Evolutionary conservation across 495 filamentous ascomycete genomes (phyloP), one percentile per base, ranked within the genome.

Genomic region (Bryoglossum gracile): DNA sequence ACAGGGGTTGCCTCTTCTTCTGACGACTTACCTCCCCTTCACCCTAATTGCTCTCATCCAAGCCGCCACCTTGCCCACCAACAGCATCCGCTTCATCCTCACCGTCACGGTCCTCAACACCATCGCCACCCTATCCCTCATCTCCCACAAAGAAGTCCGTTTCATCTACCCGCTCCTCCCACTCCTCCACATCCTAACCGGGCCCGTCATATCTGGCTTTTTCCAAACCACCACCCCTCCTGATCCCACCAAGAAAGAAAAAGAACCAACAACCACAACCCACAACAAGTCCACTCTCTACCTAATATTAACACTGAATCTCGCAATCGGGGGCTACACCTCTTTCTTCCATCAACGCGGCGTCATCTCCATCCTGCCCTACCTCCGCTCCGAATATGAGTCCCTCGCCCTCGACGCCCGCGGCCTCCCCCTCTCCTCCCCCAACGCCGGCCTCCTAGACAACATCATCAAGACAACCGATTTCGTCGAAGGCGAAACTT

Each of bases 101-200:
- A 76, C 81, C 26, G 71, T 71, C 13, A 72, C 81, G 0, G 70
- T 77, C 25, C 28, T 87, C 25, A 53, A 75, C 22, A 82, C 88
- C 54, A 74, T 82, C 18, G 54, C 67, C 0, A 61, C 70, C 16
- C 77, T 97, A 16, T 94, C 87, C 8, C 51, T 86, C 11, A 84
- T 98, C 47, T 80, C 91, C 21, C 92, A 98, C 69, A 98, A 98
- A 66, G 92, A 98, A 77, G 86, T 95, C 51, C 88, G 92, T 54
- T 98, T 98, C 68, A 85, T 97, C 54, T 95, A 95, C 60, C 94
- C 92, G 4, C 76, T 97, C 32, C 74, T 98, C 0, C 92, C 92
- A 3, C 72, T 83, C 14, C 73, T 98, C 11, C 89, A 95, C 62
- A 70, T 94, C 53, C 71, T 97, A 36, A 76, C 84, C 4, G 86